A percentile compares a stretch with the other conserved stretches of the same genome.
phyloP scores from a whole-genome alignment of 148 eudicot species.

The Persicaria tinctoria region DNA sequence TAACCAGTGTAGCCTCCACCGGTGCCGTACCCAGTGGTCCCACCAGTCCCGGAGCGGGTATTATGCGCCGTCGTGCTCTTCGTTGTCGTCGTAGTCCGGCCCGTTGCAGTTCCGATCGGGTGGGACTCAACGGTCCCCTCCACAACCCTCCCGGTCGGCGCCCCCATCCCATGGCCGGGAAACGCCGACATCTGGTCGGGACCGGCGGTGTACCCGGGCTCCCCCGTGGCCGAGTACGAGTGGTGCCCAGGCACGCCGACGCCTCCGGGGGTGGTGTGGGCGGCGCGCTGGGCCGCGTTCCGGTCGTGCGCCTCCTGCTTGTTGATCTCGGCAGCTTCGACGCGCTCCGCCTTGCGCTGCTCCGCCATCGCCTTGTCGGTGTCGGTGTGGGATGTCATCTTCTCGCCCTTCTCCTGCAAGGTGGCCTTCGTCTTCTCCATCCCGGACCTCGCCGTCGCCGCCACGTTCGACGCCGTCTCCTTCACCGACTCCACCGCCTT shows the following conservation, averaged over 20 bases:
- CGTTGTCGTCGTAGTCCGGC: neutral
- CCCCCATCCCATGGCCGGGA: conserved; percentile 56
- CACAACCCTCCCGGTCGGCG: conserved; percentile 27
- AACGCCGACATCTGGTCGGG: conserved; percentile 48
- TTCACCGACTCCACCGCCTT: conserved; percentile 46
- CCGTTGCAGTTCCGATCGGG: conserved; percentile 22
- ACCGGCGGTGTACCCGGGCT: conserved; percentile 16
- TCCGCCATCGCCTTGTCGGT: conserved; percentile 12
- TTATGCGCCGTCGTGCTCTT: conserved; percentile 19
- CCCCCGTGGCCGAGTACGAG: conserved; percentile 6
- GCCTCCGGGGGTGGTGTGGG: neutral
- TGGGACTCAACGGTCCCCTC: conserved; percentile 21
- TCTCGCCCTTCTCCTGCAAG: conserved; percentile 44
- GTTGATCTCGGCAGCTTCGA: conserved; percentile 2
- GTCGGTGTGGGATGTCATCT: conserved; percentile 16
- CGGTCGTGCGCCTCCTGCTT: conserved; percentile 11
- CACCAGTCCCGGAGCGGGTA: conserved; percentile 20
- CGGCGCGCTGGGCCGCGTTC: conserved; percentile 13
- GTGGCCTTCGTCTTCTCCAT: conserved; percentile 58
- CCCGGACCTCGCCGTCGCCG: conserved; percentile 56
- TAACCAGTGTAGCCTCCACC: conserved; percentile 24
- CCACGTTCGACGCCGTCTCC: conserved; percentile 50
- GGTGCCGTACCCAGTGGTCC: conserved; percentile 16
- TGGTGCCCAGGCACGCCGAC: neutral
- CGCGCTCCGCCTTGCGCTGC: conserved; percentile 11